Base-by-base conservation (phyloP, 2,329 filamentous ascomycete genomes). In the Trichoderma breve region DNA sequence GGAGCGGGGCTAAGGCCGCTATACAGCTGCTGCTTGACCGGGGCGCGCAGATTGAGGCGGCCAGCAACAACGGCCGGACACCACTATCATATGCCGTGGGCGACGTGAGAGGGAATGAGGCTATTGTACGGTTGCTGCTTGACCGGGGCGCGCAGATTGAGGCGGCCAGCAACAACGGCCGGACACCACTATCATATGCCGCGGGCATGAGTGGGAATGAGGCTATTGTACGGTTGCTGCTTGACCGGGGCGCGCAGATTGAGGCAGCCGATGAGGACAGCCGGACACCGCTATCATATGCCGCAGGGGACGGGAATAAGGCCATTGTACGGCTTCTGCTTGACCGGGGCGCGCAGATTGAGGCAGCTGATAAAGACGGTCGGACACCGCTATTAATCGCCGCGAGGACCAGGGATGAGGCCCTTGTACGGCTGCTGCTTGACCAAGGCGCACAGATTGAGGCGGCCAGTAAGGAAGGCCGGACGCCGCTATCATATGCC, bases 51-150 rank as follows among this genome's bases (percentile, higher is more conserved):
- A 9, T 9, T n/a, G 39, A 43, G 4, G 18, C 18, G 0, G 18
- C 39, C 6, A 18, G n/a, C 4, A 4, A n/a, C 1, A 0, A 4
- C 18, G 39, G 7, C 39, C 7, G 39, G 39, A 43, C 39, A 3
- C 18, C 39, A 7, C 8, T 43, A n/a, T 9, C 7, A 3, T 8
- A 43, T n/a, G 15, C 36, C 12, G 6, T 2, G 1, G 36, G n/a
- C n/a, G n/a, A 7, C 0, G 1, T 6, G 14, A 1, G 5, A 0
- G 4, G 3, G 15, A 18, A n/a, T 14, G 6, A 8, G 36, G 15
- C 15, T 4, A 4, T 9, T 18, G 4, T n/a, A n/a, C 39, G 6
- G 7, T 7, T 43, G 39, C 18, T 43, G 39, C 39, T 43, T 43
- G 39, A 43, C 39, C 18, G 39, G 3, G 39, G 18, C 39, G 39